phyloP scores from a whole-genome alignment of 2,329 filamentous ascomycete genomes.

The Zasmidium angulare region DNA sequence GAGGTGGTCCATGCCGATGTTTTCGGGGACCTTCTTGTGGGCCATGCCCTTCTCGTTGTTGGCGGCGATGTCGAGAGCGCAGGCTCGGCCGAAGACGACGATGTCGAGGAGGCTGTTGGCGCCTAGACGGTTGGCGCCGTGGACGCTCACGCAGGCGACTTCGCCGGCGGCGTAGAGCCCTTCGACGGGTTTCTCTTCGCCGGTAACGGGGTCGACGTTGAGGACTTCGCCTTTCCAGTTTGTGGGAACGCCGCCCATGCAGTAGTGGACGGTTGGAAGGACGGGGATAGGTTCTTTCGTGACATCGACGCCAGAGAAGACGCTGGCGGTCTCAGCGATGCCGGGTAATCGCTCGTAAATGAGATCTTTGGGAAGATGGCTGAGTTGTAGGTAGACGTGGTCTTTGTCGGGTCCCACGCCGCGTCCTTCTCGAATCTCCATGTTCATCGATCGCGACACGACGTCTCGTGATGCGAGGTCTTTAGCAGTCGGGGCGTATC shows the following conservation, averaged over 20 bases:
- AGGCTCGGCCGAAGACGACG: slow-evolving; percentile 51
- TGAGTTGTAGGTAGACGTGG: slow-evolving; percentile 50
- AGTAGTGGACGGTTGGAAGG: slow-evolving; percentile 53
- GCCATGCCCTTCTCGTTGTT: slow-evolving; percentile 40
- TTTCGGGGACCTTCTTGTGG: slow-evolving; percentile 35
- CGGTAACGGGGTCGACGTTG: slow-evolving; percentile 37
- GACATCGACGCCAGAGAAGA: slow-evolving; percentile 53
- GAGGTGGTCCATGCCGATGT: slow-evolving; percentile 33
- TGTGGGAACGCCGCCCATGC: slow-evolving; percentile 53
- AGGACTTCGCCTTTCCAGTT: slow-evolving; percentile 52
- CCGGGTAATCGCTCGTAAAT: slow-evolving; percentile 50
- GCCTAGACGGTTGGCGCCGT: slow-evolving; percentile 50
- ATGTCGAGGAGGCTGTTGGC: slow-evolving; percentile 53
- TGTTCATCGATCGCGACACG: slow-evolving; percentile 49
- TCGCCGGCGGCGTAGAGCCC: slow-evolving; percentile 52
- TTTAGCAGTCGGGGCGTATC: slow-evolving; percentile 53
- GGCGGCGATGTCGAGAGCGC: slow-evolving; percentile 43
- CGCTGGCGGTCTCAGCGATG: slow-evolving; percentile 52
- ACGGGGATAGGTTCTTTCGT: slow-evolving; percentile 52
- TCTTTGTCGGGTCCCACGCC: slow-evolving; percentile 49
- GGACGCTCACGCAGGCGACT: slow-evolving; percentile 50
- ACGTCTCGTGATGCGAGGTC: slow-evolving; percentile 52
- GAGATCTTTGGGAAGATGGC: slow-evolving; percentile 48
- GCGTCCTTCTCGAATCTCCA: slow-evolving; percentile 50
- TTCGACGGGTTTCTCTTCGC: slow-evolving; percentile 43